Percentiles rank a stretch among this genome's conserved stretches.
phyloP scores from a whole-genome alignment of 495 filamentous ascomycete genomes.

The Penicillium malachiteum region DNA sequence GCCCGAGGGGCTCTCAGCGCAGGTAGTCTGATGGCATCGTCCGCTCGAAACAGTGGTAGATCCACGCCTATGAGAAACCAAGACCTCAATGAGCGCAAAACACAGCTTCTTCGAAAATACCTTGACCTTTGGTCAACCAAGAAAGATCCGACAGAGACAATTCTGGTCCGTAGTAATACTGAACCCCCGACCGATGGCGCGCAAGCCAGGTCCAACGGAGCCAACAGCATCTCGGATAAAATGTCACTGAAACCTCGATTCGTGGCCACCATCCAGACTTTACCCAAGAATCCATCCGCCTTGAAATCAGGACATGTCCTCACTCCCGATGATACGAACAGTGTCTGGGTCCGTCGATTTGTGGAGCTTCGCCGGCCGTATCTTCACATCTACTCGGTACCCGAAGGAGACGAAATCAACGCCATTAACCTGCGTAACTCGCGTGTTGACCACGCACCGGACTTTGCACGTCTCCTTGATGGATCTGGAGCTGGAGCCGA shows the following conservation, averaged over 20 bases:
- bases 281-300: conserved; percentile 72
- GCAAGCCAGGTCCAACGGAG: conserved; percentile 29
- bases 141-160: conserved; percentile 68
- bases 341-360: conserved; percentile 82
- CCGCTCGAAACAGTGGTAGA: conserved; percentile 35
- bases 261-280: conserved; percentile 64
- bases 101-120: conserved; percentile 64
- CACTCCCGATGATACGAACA: conserved; percentile 68
- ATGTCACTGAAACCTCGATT: conserved; percentile 53
- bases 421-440: conserved; percentile 83
- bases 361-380: conserved; percentile 92
- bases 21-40: conserved; percentile 35
- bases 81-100: conserved; percentile 55
- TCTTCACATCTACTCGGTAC: conserved; percentile 79
- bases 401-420: conserved; percentile 84
- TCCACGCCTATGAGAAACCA: conserved; percentile 41
- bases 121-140: conserved; percentile 76
- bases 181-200: conserved; percentile 71
- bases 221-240: conserved; percentile 26
- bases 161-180: conserved; percentile 73
- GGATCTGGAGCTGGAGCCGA: conserved; percentile 36
- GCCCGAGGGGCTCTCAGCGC: conserved; percentile 67
- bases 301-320: conserved; percentile 83
- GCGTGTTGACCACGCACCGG: conserved; percentile 82
- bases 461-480: conserved; percentile 74